These are phyloP conservation scores for Polyporus tsugae DNA, from an alignment of 1,284 basidiomycete genomes.

Conservation along the genomic window DNA sequence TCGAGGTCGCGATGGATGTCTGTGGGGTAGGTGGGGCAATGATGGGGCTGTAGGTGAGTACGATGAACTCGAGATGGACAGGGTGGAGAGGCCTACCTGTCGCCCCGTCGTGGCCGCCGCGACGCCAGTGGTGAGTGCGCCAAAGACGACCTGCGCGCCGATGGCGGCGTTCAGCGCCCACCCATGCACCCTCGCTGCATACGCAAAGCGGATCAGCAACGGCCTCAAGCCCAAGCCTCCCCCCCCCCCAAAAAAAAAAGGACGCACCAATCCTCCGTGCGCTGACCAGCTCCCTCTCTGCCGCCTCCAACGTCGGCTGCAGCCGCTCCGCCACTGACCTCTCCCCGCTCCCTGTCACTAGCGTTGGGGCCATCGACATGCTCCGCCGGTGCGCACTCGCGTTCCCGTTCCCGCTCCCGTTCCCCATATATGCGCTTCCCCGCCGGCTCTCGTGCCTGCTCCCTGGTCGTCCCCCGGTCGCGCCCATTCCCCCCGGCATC, in stretches of 20 bases:
- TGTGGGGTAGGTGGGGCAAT: conserved; percentile 17
- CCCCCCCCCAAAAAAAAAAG: background rate
- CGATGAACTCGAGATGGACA: background rate
- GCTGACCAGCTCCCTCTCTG: conserved; percentile 36
- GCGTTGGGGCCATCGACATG: conserved; percentile 13
- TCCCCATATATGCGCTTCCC: background rate
- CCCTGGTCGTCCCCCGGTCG: background rate
- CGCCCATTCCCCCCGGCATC: background rate
- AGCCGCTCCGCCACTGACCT: conserved; percentile 43
- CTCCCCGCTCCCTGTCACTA: conserved; percentile 21
- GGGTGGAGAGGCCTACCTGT: conserved; percentile 39
- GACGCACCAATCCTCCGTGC: conserved; percentile 37
- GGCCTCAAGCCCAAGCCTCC: background rate
- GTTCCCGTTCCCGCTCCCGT: background rate
- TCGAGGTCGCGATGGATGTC: conserved; percentile 44
- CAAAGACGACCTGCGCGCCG: conserved; percentile 65
- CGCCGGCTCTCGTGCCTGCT: conserved; percentile 1
- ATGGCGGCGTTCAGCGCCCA: conserved; percentile 63
- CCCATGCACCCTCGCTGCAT: conserved; percentile 54
- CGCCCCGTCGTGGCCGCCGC: conserved; percentile 55
- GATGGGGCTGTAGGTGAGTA: conserved; percentile 5
- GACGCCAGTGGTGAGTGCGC: conserved; percentile 72
- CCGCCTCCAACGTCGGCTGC: conserved; percentile 42
- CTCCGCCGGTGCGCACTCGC: conserved; percentile 10
- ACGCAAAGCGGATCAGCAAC: conserved; percentile 4